These are phyloP conservation scores for Arachis stenosperma DNA, from an alignment of 306 rosid species.

Conservation along the genomic window DNA sequence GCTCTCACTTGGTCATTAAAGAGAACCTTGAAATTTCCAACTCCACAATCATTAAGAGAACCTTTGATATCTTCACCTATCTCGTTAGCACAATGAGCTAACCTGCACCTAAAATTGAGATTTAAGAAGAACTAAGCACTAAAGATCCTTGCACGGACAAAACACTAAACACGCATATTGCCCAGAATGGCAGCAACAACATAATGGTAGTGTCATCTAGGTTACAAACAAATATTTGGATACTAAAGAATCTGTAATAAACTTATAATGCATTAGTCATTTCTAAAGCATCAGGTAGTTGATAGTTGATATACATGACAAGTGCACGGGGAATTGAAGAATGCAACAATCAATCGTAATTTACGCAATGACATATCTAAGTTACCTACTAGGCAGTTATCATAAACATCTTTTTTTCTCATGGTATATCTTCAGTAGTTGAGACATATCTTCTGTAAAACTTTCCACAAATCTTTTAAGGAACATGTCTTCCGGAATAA, in stretches of 20 bases:
- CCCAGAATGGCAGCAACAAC: neutral
- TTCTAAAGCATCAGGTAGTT: neutral
- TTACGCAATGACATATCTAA: neutral
- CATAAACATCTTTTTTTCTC: constrained; percentile 9
- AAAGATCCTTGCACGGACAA: neutral
- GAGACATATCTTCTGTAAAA: constrained; percentile 15
- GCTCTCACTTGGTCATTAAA: neutral
- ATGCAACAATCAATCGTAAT: constrained; percentile 1
- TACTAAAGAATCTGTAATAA: neutral
- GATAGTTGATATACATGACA: neutral
- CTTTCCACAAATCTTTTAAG: constrained; percentile 33
- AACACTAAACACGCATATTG: neutral
- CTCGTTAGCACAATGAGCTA: too few species aligned
- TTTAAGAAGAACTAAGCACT: neutral
- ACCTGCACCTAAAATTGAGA: neutral
- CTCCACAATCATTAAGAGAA: too few species aligned
- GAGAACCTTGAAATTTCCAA: too few species aligned
- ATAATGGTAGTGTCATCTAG: neutral
- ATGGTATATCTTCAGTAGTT: constrained; percentile 37
- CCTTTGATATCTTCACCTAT: too few species aligned
- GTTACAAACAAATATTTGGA: neutral
- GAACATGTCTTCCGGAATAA: constrained; percentile 13
- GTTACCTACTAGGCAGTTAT: neutral
- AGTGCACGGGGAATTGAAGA: neutral
- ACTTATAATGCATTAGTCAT: neutral